A percentile compares a stretch with the other conserved stretches of the same genome.
These are phyloP conservation scores for Phialemonium atrogriseum DNA, from an alignment of 2,329 filamentous ascomycete species.

Conservation along the genomic window DNA sequence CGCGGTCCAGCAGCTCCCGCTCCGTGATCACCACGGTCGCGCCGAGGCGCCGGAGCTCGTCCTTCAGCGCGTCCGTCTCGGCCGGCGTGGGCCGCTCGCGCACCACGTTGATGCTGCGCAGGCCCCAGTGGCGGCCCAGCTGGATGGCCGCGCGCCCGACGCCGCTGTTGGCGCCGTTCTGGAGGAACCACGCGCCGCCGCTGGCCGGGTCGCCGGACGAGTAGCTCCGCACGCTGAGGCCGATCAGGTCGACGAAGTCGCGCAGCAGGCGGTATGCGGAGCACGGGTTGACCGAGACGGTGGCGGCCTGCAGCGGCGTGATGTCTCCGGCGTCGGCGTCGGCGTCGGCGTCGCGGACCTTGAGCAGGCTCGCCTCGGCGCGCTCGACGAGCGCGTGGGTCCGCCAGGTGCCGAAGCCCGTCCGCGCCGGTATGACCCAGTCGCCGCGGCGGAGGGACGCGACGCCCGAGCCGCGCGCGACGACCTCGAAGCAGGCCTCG, in stretches of 20 bases:
- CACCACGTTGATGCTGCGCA: slow-evolving; percentile 84
- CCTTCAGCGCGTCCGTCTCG: slow-evolving; percentile 52
- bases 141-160: slow-evolving; percentile 91
- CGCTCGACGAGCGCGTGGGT: slow-evolving; percentile 70
- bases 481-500: slow-evolving; percentile 89
- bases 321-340: slow-evolving; percentile 55
- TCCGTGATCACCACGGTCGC: slow-evolving; percentile 51
- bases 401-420: slow-evolving; percentile 87
- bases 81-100: slow-evolving; percentile 58
- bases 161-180: slow-evolving; percentile 93
- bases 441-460: slow-evolving; percentile 61
- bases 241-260: slow-evolving; percentile 55
- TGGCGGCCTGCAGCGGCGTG: slow-evolving; percentile 71
- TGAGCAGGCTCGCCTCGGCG: slow-evolving; percentile 49
- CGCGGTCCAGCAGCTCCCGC: slow-evolving; percentile 43
- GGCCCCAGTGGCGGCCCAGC: slow-evolving; percentile 75
- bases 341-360: slow-evolving; percentile 32
- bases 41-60: slow-evolving; percentile 45
- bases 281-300: slow-evolving; percentile 85
- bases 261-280: slow-evolving; percentile 90
- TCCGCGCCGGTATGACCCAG: slow-evolving; percentile 83
- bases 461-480: slow-evolving; percentile 53
- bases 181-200: slow-evolving; percentile 88
- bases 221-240: slow-evolving; percentile 36
- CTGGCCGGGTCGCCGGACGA: slow-evolving; percentile 51